Evolutionary conservation across 2,329 filamentous ascomycete species (phyloP), one percentile per base, ranked within the genome.

Genomic region (Stemphylium beticola): DNA sequence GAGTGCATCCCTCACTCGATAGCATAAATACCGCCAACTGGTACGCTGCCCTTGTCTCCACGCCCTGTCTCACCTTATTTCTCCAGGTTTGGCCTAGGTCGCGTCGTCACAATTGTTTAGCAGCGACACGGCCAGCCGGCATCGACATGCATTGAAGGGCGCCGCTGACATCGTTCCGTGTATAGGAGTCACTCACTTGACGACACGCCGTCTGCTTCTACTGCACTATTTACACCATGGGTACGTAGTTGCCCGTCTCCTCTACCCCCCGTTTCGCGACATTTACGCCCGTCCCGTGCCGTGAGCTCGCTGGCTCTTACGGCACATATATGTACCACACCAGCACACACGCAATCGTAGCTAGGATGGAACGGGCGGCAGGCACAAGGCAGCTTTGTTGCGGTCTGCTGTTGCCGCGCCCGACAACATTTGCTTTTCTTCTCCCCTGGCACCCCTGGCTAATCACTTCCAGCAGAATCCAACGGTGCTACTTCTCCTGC

Each of bases 401-500:
- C 43, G 41, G 55, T 36, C 55, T 55, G 62, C 42, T 58, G 59
- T 55, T 55, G 56, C 58, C 42, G 51, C 41, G 36, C 17, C 32
- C 24, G 36, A 54, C 37, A 40, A 41, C 39, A 46, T 45, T 45
- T 43, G 50, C 43, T 34, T 53, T 37, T 40, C 42, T 54, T 54
- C 17, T 48, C 54, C n/a, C 44, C 53, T 37, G 43, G 57, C 22
- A 26, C 46, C 62, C 64, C 49, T 58, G 56, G 67, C 72, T 75
- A 58, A 75, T 62, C 32, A 18, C 20, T 36, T 41, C 32, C 42
- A 41, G 62, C 69, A 81, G 78, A 79, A 65, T 76, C 78, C 66
- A 81, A 79, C 76, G 77, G 78, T 68, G 72, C 75, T 50, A 54
- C 51, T 57, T 71, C 76, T 52, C 71, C 78, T 54, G 66, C 71